Evolutionary conservation across 2,329 filamentous ascomycete species (phyloP).

Genomic region (Hyphodiscus sp.): DNA sequence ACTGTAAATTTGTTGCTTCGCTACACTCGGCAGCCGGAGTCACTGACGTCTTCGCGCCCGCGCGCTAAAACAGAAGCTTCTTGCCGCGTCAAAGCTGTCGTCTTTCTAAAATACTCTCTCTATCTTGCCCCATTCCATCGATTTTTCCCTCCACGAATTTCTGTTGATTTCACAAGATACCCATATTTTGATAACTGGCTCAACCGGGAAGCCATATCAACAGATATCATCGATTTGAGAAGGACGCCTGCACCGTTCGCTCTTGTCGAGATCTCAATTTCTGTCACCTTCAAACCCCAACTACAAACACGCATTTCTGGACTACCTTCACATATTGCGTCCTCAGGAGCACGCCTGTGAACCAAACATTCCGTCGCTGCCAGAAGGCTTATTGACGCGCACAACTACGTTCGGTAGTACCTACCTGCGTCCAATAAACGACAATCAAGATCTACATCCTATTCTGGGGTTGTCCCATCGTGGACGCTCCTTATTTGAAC

Average conservation of each 20-base stretch:
- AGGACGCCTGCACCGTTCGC: constrained; percentile 32
- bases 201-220: constrained; percentile 11
- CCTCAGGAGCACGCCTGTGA: constrained; percentile 4
- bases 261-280: constrained; percentile 19
- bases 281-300: constrained; percentile 3
- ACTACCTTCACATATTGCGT: not conserved
- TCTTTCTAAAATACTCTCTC: not conserved
- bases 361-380: constrained; percentile 3
- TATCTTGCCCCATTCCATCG: constrained; percentile 10
- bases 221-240: constrained; percentile 19
- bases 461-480: constrained; percentile 28
- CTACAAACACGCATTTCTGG: constrained; percentile 1
- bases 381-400: constrained; percentile 9
- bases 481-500: constrained; percentile 30
- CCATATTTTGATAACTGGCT: constrained; percentile 18
- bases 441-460: constrained; percentile 6
- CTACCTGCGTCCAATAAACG: constrained; percentile 8
- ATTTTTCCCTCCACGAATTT: constrained; percentile 6
- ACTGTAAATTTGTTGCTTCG: too few relatives aligned
- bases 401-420: constrained; percentile 8
- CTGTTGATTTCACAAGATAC: constrained; percentile 3
- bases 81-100: constrained; percentile 1
- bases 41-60: too few relatives aligned
- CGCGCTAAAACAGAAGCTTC: not conserved
- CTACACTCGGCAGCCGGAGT: too few relatives aligned